These are phyloP conservation scores for Sporisorium reilianum DNA, from an alignment of 1,284 basidiomycete species.

Conservation along the genomic window DNA sequence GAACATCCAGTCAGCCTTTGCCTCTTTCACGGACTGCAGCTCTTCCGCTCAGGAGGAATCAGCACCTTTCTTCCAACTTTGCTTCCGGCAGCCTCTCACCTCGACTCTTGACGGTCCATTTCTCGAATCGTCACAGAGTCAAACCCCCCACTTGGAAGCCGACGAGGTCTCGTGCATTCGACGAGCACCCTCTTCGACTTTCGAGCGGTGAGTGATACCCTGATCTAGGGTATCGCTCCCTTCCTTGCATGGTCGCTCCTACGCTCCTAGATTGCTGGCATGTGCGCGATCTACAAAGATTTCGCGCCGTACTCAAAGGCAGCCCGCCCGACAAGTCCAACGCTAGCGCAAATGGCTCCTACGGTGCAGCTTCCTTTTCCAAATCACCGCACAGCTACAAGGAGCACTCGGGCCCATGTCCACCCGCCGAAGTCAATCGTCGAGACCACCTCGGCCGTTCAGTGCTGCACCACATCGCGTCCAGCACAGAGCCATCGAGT, in stretches of 20 bases:
- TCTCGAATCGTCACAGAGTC: constrained; percentile 22
- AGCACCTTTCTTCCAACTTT: too few species aligned
- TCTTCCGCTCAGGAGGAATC: not conserved
- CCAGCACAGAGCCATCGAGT: constrained; percentile 75
- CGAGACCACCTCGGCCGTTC: constrained; percentile 81
- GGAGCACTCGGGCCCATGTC: constrained; percentile 52
- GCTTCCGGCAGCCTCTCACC: not conserved
- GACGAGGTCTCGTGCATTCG: constrained; percentile 24
- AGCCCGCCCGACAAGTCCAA: constrained; percentile 44
- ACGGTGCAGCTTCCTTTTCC: constrained; percentile 25
- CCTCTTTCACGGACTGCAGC: not conserved
- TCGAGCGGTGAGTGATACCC: constrained; percentile 48
- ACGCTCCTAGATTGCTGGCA: constrained; percentile 65
- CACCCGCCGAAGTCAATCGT: constrained; percentile 77
- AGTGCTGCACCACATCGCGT: constrained; percentile 83
- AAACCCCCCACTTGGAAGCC: constrained; percentile 42
- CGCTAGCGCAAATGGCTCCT: constrained; percentile 22
- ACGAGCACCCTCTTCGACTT: constrained; percentile 29
- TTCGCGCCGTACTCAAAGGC: constrained; percentile 61
- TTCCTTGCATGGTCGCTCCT: constrained; percentile 57
- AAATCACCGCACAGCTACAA: constrained; percentile 47
- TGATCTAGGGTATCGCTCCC: constrained; percentile 43
- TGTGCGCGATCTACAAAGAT: constrained; percentile 63
- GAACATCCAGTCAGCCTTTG: not conserved
- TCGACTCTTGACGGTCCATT: constrained; percentile 20